Evolutionary conservation across 495 filamentous ascomycete genomes (phyloP).

Genomic region (Daldinia childiae): DNA sequence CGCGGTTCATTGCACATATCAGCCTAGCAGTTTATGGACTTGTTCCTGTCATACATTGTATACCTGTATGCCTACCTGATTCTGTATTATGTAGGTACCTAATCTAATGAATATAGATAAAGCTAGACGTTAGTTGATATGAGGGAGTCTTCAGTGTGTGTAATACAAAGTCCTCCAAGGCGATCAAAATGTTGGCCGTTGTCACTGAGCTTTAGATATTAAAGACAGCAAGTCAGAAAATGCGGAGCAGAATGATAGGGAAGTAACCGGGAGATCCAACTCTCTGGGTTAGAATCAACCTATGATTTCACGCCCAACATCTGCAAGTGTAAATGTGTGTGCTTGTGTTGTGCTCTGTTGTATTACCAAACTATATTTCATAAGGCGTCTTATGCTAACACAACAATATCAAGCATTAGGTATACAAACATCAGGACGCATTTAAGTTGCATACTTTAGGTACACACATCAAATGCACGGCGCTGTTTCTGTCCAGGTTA

Average conservation of each 20-base stretch:
- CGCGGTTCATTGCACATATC: slow-evolving; percentile 15
- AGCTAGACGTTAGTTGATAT: too few species aligned
- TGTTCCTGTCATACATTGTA: background rate
- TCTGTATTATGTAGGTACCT: too few species aligned
- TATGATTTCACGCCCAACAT: background rate
- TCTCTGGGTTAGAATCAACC: background rate
- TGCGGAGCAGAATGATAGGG: background rate
- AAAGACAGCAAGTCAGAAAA: background rate
- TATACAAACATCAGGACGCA: background rate
- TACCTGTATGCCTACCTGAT: background rate
- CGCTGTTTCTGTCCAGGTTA: background rate
- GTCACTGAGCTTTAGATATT: background rate
- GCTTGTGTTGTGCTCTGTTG: background rate
- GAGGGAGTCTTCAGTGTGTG: too few species aligned
- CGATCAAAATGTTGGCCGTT: too few species aligned
- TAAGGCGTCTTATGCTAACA: background rate
- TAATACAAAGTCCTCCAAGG: too few species aligned
- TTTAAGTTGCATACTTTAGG: background rate
- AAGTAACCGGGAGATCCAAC: background rate
- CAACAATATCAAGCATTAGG: background rate
- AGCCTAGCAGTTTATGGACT: background rate
- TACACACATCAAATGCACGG: background rate
- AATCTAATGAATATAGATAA: too few species aligned
- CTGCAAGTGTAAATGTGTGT: background rate
- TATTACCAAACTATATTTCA: background rate